These are phyloP conservation scores for Zizania palustris DNA, from an alignment of 202 grass and related monocot genomes.

Conservation along the genomic window DNA sequence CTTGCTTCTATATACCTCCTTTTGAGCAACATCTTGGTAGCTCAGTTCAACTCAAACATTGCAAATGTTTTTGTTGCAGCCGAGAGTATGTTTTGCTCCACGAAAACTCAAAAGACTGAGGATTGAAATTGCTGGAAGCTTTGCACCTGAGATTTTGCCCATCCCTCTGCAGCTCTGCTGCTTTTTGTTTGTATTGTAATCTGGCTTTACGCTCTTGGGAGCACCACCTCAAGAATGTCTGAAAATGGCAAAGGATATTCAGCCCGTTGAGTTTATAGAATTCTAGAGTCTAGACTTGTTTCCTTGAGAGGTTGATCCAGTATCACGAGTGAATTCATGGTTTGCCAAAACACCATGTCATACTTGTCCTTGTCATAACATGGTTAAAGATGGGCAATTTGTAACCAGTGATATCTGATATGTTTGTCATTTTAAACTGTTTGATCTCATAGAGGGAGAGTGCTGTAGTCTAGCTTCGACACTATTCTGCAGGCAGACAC, in stretches of 20 bases:
- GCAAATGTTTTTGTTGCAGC: slow-evolving; percentile 51
- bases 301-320: background rate
- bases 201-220: background rate
- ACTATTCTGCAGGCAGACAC: background rate
- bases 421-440: background rate
- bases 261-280: background rate
- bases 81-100: slow-evolving; percentile 87
- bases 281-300: background rate
- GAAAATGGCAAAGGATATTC: background rate
- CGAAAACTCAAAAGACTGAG: slow-evolving; percentile 64
- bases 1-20: background rate
- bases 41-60: background rate
- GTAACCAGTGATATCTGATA: background rate
- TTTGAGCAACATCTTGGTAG: slow-evolving; percentile 12
- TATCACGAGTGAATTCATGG: background rate
- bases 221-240: background rate
- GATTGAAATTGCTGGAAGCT: background rate
- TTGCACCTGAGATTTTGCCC: background rate
- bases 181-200: background rate
- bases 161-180: background rate
- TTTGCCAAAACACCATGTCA: background rate
- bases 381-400: background rate
- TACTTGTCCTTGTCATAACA: background rate
- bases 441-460: background rate
- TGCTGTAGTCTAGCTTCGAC: background rate